Base-by-base conservation (phyloP, 1,284 basidiomycete species). In the Heterobasidion parviporum region DNA sequence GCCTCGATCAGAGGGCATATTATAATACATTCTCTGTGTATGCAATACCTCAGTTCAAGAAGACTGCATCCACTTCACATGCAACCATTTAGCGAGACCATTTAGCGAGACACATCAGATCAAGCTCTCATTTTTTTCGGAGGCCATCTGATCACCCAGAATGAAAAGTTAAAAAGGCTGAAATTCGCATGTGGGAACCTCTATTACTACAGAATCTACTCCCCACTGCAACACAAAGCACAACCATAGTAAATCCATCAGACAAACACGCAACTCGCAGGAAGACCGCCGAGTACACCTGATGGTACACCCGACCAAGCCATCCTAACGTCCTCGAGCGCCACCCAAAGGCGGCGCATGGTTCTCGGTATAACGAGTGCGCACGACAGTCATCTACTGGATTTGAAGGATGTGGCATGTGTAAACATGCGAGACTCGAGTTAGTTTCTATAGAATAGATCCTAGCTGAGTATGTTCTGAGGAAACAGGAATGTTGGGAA, bases 401-500 rank as follows among this genome's bases (percentile, higher is more conserved):
- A 87, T 80, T 77, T 81, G 79, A 85, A 85, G 79, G 76, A 81
- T 82, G 81, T 71, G 85, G 85, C 85, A 87, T 83, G 83, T 79
- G 77, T 87, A 86, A 85, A 87, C 84, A 86, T 87, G 85, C 85
- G 82, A 85, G 83, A 88, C 83, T 85, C 78, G 83, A 26, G 86
- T 87, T 84, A 87, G 86, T 85, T 84, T 82, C 85, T 88, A 85
- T 87, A 83, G 79, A 88, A 89, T 79, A 89, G 86, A 89, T 88
- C 86, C 86, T 87, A 80, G 78, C 77, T 85, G 85, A 89, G 85
- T 88, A 88, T 88, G 86, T 87, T 87, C 85, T 84, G 59, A 74
- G 64, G 80, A 76, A 74, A 68, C 54, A 66, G 57, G 35, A 0
- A 45, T 54, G 58, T 56, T 18, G 51, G 58, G 1, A 9, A 41